Conservation (phyloP, 2,329 filamentous ascomycete species). For the Pseudogymnoascus sp. region DNA sequence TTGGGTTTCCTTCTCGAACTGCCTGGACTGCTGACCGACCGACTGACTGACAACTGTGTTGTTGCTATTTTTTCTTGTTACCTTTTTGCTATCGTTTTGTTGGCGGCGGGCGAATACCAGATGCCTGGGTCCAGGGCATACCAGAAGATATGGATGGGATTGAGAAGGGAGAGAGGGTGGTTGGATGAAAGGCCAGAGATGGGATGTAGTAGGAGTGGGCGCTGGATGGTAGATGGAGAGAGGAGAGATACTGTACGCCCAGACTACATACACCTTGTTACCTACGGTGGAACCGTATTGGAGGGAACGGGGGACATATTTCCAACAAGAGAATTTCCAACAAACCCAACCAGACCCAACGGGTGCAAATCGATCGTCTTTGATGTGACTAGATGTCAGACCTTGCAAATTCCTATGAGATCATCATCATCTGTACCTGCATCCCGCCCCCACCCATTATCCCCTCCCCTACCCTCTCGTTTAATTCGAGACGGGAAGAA, state of each 20-base stretch:
- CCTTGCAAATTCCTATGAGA: too few relatives aligned
- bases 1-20: background rate
- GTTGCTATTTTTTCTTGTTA: background rate
- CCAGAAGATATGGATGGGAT: background rate
- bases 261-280: background rate
- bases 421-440: background rate
- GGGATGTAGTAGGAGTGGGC: background rate
- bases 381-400: background rate
- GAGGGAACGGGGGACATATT: background rate
- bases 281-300: background rate
- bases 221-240: background rate
- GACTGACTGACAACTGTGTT: background rate
- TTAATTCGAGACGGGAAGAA: background rate
- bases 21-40: background rate
- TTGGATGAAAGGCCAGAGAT: background rate
- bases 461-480: background rate
- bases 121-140: slow-evolving; percentile 2
- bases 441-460: background rate
- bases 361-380: too few relatives aligned
- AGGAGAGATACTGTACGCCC: background rate
- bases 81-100: background rate
- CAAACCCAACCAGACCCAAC: background rate
- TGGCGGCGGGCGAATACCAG: background rate
- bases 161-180: too few relatives aligned
- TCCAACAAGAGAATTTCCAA: background rate